These are phyloP conservation scores for Colletotrichum sp. DNA, from an alignment of 2,329 filamentous ascomycete species.

Conservation along the genomic window DNA sequence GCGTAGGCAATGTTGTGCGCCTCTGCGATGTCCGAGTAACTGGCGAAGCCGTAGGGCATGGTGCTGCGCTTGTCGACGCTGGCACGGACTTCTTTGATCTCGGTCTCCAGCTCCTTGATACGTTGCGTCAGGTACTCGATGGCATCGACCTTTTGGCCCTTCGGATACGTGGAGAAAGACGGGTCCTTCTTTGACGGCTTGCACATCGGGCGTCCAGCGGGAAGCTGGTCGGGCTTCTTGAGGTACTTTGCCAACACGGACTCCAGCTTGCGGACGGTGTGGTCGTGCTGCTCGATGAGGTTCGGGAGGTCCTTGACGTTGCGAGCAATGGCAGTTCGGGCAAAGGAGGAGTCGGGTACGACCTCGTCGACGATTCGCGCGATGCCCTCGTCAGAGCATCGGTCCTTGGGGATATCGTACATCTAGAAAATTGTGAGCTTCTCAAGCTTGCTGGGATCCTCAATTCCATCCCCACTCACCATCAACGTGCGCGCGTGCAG, in stretches of 20 bases:
- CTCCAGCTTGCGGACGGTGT: constrained; percentile 82
- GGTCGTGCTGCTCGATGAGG: constrained; percentile 83
- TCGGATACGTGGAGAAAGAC: constrained; percentile 66
- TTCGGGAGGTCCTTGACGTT: constrained; percentile 91
- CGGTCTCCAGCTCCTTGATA: constrained; percentile 80
- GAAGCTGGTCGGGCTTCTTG: constrained; percentile 82
- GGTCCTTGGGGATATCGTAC: constrained; percentile 81
- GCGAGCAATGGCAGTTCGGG: constrained; percentile 82
- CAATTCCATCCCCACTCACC: constrained; percentile 43
- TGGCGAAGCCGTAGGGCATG: constrained; percentile 92
- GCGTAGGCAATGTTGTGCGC: constrained; percentile 88
- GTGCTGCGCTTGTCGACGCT: constrained; percentile 87
- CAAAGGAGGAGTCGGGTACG: constrained; percentile 78
- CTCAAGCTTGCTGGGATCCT: constrained; percentile 8
- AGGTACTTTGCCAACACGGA: constrained; percentile 86
- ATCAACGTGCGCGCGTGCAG: constrained; percentile 77
- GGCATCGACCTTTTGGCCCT: constrained; percentile 82
- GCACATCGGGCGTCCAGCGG: constrained; percentile 77
- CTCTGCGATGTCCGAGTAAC: constrained; percentile 86
- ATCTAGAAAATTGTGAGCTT: constrained; percentile 58
- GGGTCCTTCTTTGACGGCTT: constrained; percentile 81
- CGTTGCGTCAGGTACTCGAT: constrained; percentile 91
- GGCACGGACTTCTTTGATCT: constrained; percentile 83
- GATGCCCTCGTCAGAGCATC: constrained; percentile 85
- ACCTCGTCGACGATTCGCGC: constrained; percentile 81